phyloP scores from a whole-genome alignment of 1,284 basidiomycete genomes.

The Ceratorhiza oryzae-sativae region DNA sequence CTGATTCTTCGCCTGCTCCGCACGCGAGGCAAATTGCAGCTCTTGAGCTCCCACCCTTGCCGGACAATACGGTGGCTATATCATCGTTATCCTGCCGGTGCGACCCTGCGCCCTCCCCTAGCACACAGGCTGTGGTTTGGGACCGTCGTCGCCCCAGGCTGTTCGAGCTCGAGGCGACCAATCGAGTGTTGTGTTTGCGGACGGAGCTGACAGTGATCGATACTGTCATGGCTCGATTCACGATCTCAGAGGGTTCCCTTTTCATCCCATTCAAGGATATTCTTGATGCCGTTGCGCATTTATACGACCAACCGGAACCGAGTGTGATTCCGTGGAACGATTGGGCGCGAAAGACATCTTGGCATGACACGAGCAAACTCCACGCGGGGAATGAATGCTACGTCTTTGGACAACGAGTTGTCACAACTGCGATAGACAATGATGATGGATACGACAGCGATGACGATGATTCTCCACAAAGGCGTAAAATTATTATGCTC shows the following conservation, averaged over 20 bases:
- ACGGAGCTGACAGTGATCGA: background rate
- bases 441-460: background rate
- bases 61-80: background rate
- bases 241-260: background rate
- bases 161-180: slow-evolving; percentile 4
- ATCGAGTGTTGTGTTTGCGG: slow-evolving; percentile 13
- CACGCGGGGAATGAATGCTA: slow-evolving; percentile 22
- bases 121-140: background rate
- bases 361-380: slow-evolving; percentile 2
- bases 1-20: background rate
- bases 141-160: slow-evolving; percentile 7
- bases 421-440: background rate
- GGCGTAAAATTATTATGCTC: background rate
- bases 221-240: background rate
- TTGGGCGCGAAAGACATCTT: slow-evolving; percentile 7
- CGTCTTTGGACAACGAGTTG: slow-evolving; percentile 32
- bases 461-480: background rate
- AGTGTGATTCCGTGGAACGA: slow-evolving; percentile 12
- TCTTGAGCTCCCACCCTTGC: background rate
- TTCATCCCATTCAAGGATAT: background rate
- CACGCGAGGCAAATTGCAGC: slow-evolving; percentile 9
- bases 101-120: slow-evolving; percentile 4
- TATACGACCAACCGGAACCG: background rate
- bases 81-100: background rate
- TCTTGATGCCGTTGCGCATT: slow-evolving; percentile 3